phyloP scores from a whole-genome alignment of 768 basidiomycete species.

The Pholiota conissans region DNA sequence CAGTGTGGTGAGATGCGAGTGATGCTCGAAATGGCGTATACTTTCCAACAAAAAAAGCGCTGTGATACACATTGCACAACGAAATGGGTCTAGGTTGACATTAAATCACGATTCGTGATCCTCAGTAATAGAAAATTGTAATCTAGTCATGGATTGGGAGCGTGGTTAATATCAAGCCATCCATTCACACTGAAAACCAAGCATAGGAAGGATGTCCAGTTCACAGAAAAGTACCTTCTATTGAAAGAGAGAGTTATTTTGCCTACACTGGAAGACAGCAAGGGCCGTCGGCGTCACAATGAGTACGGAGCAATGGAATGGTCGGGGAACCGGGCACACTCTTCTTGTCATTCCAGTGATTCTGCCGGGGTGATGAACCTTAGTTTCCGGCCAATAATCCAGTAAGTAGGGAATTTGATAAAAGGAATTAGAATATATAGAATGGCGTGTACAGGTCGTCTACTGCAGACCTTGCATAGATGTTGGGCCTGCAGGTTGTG shows the following conservation, averaged over 20 bases:
- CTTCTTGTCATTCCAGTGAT: background rate
- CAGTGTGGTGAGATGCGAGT: no score
- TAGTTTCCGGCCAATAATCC: background rate
- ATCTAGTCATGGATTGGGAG: background rate
- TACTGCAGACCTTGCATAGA: constrained; percentile 47
- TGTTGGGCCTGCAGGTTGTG: constrained; percentile 43
- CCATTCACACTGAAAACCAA: background rate
- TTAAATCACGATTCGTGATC: no score
- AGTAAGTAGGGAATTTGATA: constrained; percentile 15
- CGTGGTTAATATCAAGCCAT: background rate
- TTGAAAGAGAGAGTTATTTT: background rate
- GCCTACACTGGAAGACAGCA: background rate
- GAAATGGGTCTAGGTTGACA: no score
- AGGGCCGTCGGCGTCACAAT: no score
- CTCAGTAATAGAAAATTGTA: no score
- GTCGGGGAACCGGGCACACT: background rate
- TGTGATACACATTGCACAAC: no score
- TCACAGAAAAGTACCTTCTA: background rate
- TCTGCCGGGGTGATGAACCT: background rate
- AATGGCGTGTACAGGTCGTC: constrained; percentile 33
- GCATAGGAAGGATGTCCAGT: no score
- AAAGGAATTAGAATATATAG: constrained; percentile 24
- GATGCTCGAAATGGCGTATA: no score
- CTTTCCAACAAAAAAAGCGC: no score
- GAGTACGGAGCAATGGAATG: no score